A percentile compares a stretch with the other conserved stretches of the same genome.
phyloP scores from a whole-genome alignment of 768 basidiomycete genomes.

The Amanita brunnescens region DNA sequence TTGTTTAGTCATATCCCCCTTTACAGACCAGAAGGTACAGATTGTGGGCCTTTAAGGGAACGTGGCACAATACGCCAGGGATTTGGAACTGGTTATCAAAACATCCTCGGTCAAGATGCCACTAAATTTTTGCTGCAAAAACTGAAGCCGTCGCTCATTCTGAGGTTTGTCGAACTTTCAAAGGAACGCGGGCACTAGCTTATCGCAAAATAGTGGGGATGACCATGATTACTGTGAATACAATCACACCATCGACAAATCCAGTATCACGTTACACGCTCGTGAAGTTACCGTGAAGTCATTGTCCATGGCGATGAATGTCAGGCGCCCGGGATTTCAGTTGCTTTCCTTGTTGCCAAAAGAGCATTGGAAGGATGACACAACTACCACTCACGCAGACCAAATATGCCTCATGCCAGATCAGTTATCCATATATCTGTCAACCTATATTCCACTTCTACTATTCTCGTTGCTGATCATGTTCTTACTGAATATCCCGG shows the following conservation, averaged over 20 bases:
- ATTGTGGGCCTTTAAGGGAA: conserved; percentile 77
- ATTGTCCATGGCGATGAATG: conserved; percentile 84
- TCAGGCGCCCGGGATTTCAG: conserved; percentile 81
- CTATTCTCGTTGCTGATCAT: conserved; percentile 49
- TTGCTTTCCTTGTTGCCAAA: conserved; percentile 56
- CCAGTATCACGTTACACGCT: conserved; percentile 21
- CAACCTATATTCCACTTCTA: conserved; percentile 61
- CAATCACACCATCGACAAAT: conserved; percentile 30
- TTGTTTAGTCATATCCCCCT: conserved; percentile 90
- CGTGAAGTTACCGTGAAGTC: conserved; percentile 85
- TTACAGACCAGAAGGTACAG: conserved; percentile 52
- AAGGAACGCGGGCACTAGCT: neutral
- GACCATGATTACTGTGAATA: conserved; percentile 95
- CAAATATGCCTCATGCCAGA: conserved; percentile 75
- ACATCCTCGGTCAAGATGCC: conserved; percentile 61
- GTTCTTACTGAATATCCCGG: conserved; percentile 18
- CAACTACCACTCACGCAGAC: conserved; percentile 36
- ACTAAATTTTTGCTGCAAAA: conserved; percentile 57
- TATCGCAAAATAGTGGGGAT: conserved; percentile 54
- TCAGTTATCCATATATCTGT: conserved; percentile 70
- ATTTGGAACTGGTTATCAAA: conserved; percentile 76
- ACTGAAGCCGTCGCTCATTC: conserved; percentile 59
- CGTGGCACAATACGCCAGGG: conserved; percentile 65
- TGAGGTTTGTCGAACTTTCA: conserved; percentile 44
- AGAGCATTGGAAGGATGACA: conserved; percentile 4